Base-by-base conservation (phyloP, 768 basidiomycete species). In the Boletus barrowsii region DNA sequence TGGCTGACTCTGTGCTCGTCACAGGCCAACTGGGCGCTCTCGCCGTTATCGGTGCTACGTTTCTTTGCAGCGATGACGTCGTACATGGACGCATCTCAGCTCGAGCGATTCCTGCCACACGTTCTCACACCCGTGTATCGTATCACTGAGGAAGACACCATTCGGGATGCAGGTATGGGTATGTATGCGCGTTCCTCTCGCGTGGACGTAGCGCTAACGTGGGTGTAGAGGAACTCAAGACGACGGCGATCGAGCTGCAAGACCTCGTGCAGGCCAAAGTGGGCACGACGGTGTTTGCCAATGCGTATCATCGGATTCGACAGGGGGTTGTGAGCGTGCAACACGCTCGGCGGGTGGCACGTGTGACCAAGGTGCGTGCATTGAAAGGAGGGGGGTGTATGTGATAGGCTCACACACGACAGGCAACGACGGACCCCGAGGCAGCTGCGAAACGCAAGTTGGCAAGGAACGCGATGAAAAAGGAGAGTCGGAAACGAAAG, bases 21-120 rank as follows among this genome's bases (percentile, higher is more conserved):
- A 20, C 64, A 97, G 92, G 72, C 76, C 1, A 87, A 87, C 64
- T 98, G 96, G 93, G 76, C 83, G 5, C 81, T 88, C 29, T 89
- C 93, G 54, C 89, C 93, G 0, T 70, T 87, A 2, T 83, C 92
- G 0, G 82, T 88, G 40, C 69, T 99, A 42, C 86, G 90, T 15
- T 97, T 93, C 88, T 97, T 98, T 62, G 97, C 94, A 0, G 95
- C 93, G 0, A 93, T 97, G 84, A 73, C 83, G 3, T 83, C 87
- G 3, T 72, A 82, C 62, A 83, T 98, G 78, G 82, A 86, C 0
- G 66, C 76, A 0, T 56, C 65, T 0, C 72, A 75, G 17, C 74
- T 92, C 0, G 83, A 89, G 59, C 75, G 71, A 24, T 96, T 88
- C 73, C 75, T 96, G 30, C 79, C 86, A 3, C 93, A 97, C 64